These are phyloP conservation scores for Jatropha podagrica DNA, from an alignment of 441 rosid genomes.

Conservation along the genomic window DNA sequence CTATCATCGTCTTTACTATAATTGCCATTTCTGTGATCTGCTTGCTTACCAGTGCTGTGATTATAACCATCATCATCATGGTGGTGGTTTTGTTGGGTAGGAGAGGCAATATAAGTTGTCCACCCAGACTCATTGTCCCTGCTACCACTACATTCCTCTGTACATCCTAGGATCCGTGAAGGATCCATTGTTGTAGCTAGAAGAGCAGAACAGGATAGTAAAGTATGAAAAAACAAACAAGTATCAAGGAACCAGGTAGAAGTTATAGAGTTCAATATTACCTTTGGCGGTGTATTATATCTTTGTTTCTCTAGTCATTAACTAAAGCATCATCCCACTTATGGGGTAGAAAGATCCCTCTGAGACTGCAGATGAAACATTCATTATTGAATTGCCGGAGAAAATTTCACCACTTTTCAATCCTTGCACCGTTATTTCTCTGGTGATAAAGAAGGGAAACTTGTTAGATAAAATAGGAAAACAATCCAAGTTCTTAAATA, in stretches of 20 bases:
- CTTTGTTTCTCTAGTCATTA: constrained; percentile 28
- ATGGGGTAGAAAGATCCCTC: constrained; percentile 25
- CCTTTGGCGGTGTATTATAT: constrained; percentile 30
- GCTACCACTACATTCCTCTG: constrained; percentile 53
- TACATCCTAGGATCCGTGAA: constrained; percentile 39
- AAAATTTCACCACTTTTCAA: constrained; percentile 56
- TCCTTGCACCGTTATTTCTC: constrained; percentile 44
- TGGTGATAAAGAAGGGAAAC: constrained; percentile 41
- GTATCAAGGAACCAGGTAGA: constrained; percentile 10
- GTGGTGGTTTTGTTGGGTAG: constrained; percentile 30
- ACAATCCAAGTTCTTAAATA: constrained; percentile 25
- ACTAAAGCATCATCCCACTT: constrained; percentile 20
- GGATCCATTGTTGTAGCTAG: constrained; percentile 50
- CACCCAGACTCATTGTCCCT: constrained; percentile 77
- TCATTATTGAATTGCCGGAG: constrained; percentile 41
- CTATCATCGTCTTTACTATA: constrained; percentile 15
- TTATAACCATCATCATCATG: constrained; percentile 8
- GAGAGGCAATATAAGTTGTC: constrained; percentile 79
- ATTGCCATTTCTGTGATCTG: constrained; percentile 23
- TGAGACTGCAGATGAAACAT: constrained; percentile 28
- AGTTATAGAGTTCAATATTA: constrained; percentile 24
- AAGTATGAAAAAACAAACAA: constrained; percentile 21
- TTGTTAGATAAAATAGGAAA: constrained; percentile 32
- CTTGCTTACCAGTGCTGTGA: constrained; percentile 22
- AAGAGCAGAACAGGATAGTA: constrained; percentile 22